Conservation (phyloP, 179 eudicot species). For the Spinacia oleracea region DNA sequence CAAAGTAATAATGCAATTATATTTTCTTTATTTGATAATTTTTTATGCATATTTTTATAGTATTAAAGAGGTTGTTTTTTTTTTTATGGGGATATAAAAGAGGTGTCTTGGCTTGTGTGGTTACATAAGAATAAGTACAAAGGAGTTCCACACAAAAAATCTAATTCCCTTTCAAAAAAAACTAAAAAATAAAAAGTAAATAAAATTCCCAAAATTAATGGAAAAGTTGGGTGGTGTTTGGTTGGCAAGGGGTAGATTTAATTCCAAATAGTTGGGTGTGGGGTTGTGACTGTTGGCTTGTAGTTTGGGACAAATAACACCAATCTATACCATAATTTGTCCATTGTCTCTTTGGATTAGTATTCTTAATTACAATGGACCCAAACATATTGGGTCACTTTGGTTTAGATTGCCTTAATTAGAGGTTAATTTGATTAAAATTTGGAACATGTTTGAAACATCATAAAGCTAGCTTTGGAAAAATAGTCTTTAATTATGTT, state of each 20-base stretch:
- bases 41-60: too few species aligned
- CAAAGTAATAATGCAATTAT: background rate
- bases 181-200: background rate
- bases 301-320: slow-evolving; percentile 30
- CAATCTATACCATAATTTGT: slow-evolving; percentile 19
- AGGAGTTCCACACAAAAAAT: background rate
- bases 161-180: background rate
- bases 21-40: background rate
- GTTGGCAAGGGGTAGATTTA: slow-evolving; percentile 14
- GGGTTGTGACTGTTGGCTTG: slow-evolving; percentile 26
- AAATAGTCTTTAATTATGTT: slow-evolving; percentile 22
- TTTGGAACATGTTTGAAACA: slow-evolving; percentile 18
- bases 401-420: background rate
- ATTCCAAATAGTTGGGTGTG: slow-evolving; percentile 18
- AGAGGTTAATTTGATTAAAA: slow-evolving; percentile 9
- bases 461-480: slow-evolving; percentile 5
- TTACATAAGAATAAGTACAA: slow-evolving; percentile 7
- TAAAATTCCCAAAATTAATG: background rate
- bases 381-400: slow-evolving; percentile 33
- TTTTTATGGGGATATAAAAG: too few species aligned
- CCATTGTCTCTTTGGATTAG: slow-evolving; percentile 10
- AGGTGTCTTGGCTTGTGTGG: slow-evolving; percentile 4
- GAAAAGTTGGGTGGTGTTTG: slow-evolving; percentile 28
- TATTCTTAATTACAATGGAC: slow-evolving; percentile 10
- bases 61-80: too few species aligned